phyloP scores from a whole-genome alignment of 495 filamentous ascomycete species.

The Aspergillus ostianus region DNA sequence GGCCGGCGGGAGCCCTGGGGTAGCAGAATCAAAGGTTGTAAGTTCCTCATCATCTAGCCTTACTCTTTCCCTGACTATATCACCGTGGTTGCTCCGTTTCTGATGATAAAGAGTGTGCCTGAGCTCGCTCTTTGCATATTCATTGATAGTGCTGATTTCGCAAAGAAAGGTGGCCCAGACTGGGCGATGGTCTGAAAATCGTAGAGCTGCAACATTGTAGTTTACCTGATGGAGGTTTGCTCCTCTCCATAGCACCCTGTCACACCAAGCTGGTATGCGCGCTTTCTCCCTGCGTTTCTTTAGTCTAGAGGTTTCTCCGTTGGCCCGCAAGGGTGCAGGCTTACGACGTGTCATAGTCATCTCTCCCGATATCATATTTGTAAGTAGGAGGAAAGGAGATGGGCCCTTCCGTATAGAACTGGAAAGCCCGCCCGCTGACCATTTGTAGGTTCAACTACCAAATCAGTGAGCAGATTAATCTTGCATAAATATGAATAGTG shows the following conservation, averaged over 20 bases:
- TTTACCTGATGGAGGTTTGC: conserved; percentile 74
- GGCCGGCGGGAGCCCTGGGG: conserved; percentile 79
- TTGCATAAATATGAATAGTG: not conserved
- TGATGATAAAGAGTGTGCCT: conserved; percentile 69
- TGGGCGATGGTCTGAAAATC: conserved; percentile 91
- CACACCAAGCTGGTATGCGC: conserved; percentile 96
- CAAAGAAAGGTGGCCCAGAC: conserved; percentile 89
- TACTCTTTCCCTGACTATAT: conserved; percentile 37
- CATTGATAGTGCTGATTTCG: conserved; percentile 74
- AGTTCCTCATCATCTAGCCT: conserved; percentile 73
- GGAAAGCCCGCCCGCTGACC: conserved; percentile 86
- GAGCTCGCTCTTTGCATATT: conserved; percentile 65
- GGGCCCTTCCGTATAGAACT: conserved; percentile 81
- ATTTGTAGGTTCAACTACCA: conserved; percentile 90
- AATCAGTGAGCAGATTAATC: conserved; percentile 5
- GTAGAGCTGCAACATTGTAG: conserved; percentile 74
- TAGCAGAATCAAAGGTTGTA: conserved; percentile 69
- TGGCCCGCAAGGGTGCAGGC: conserved; percentile 20
- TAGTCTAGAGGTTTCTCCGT: conserved; percentile 1
- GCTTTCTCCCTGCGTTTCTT: conserved; percentile 68
- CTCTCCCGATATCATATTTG: conserved; percentile 85
- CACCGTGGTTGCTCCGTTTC: conserved; percentile 58
- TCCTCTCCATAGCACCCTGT: conserved; percentile 86
- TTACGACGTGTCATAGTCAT: conserved; percentile 90
- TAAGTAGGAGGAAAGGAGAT: conserved; percentile 91